Base-by-base conservation (phyloP, 75 land plant species). In the Cupressus sempervirens region DNA sequence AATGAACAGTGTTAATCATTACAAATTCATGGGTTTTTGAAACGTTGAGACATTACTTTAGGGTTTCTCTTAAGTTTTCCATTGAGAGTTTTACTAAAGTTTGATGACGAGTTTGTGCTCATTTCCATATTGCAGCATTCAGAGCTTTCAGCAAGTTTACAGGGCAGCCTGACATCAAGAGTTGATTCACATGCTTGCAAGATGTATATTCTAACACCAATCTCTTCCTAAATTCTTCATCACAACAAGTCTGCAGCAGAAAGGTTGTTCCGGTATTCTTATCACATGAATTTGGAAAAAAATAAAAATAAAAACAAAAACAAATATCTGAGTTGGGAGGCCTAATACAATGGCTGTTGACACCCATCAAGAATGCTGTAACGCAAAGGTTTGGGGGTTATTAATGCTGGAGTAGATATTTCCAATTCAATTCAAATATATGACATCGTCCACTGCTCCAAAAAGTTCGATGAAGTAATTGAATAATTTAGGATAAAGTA, bases 101-200 rank as follows among this genome's bases (percentile, higher is more conserved):
- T 18, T 20, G 0, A 76, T 40, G 5, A 10, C 18, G 38, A 38
- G 16, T 2, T 16, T 76, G 4, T 26, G 26, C 29, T 26, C 3
- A 23, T 10, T 41, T 41, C 43, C 0, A 41, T 26, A 23, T 43
- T 77, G 81, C 81, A 77, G 81, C 81, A 77, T 23, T 77, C 81
- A 77, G 3, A 77, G 4, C 29, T 77, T 26, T n/a, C 81, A 77
- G 23, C 50, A 77, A 77, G 41, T 77, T 77, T 43, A 10, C 45
- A 77, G 46, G 81, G 81, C 45, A 77, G 9, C 46, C 81, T 90
- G 32, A 70, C 90, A 18, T 88, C 88, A 13, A 58, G 32, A 0
- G 85, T 90, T 82, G 82, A 53, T 36, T 82, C 91, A 67, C 93
- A 92, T 81, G 91, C 84, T 23, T 88, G 88, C 86, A 87, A 86